These are phyloP conservation scores for Chiua sp. DNA, from an alignment of 1,284 basidiomycete genomes.

Conservation along the genomic window DNA sequence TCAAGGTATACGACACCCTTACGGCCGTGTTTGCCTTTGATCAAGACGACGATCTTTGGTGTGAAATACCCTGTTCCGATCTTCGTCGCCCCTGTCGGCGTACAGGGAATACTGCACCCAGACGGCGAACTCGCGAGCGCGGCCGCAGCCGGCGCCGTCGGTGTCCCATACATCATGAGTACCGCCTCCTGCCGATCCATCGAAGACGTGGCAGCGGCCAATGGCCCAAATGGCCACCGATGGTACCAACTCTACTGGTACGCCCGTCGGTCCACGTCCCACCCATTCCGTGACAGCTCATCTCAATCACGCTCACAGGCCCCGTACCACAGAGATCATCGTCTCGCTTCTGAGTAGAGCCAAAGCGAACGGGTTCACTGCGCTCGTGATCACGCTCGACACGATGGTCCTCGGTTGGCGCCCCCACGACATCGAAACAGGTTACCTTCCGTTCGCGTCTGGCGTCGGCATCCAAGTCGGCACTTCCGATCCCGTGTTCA, in stretches of 20 bases:
- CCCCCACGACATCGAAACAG: conserved; percentile 49
- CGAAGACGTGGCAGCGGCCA: conserved; percentile 58
- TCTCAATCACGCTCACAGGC: conserved; percentile 40
- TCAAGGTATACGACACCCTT: too few relatives aligned
- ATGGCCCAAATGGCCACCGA: conserved; percentile 45
- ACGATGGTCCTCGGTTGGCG: conserved; percentile 56
- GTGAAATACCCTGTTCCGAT: conserved; percentile 53
- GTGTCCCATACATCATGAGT: conserved; percentile 61
- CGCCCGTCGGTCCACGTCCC: neutral
- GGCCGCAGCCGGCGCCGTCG: conserved; percentile 54
- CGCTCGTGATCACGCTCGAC: conserved; percentile 59
- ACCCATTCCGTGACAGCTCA: neutral
- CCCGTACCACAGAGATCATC: conserved; percentile 49
- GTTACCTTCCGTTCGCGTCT: conserved; percentile 42
- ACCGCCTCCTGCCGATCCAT: conserved; percentile 61
- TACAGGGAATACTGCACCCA: conserved; percentile 59
- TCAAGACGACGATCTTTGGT: conserved; percentile 56
- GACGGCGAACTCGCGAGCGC: conserved; percentile 62
- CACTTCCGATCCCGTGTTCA: conserved; percentile 59
- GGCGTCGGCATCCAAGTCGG: conserved; percentile 51
- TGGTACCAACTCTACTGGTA: conserved; percentile 72
- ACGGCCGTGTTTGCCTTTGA: neutral
- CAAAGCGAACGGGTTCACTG: conserved; percentile 54
- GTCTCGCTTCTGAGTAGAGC: conserved; percentile 54
- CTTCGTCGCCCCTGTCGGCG: conserved; percentile 61